Conservation (phyloP, 2,329 filamentous ascomycete genomes). For the Ceratocystiopsis minuta region DNA sequence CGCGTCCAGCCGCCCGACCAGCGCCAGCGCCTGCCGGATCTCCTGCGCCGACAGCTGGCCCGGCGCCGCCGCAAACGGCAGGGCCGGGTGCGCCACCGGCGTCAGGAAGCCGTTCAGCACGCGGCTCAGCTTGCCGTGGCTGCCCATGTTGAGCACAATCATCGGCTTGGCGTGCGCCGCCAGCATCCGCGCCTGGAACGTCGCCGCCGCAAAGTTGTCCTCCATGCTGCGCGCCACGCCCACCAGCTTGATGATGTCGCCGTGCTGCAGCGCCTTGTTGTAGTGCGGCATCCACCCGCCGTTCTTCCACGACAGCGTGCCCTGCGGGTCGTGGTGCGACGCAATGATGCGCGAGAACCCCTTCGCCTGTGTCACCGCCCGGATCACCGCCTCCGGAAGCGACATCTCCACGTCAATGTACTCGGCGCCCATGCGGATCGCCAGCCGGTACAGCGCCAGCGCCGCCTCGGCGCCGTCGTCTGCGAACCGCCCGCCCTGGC, state of each 20-base stretch:
- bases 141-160: conserved; percentile 93
- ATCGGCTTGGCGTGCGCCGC: conserved; percentile 61
- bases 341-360: conserved; percentile 72
- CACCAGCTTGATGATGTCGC: conserved; percentile 87
- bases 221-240: conserved; percentile 58
- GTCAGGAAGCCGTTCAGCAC: conserved; percentile 88
- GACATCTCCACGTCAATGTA: conserved; percentile 89
- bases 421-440: conserved; percentile 69
- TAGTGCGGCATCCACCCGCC: conserved; percentile 85
- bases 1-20: conserved; percentile 61
- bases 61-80: conserved; percentile 88
- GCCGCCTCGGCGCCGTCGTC: conserved; percentile 57
- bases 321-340: conserved; percentile 79
- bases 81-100: conserved; percentile 71
- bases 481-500: conserved; percentile 77
- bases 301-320: conserved; percentile 69
- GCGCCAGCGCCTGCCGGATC: conserved; percentile 58
- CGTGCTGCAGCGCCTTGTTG: conserved; percentile 76
- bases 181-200: conserved; percentile 63
- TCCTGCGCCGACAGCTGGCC: conserved; percentile 83
- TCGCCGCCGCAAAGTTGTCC: conserved; percentile 72
- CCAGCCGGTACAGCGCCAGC: conserved; percentile 56
- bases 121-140: conserved; percentile 69
- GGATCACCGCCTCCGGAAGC: conserved; percentile 58
- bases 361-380: conserved; percentile 46